phyloP scores from a whole-genome alignment of 2,329 filamentous ascomycete species.

The Curvularia lunata region DNA sequence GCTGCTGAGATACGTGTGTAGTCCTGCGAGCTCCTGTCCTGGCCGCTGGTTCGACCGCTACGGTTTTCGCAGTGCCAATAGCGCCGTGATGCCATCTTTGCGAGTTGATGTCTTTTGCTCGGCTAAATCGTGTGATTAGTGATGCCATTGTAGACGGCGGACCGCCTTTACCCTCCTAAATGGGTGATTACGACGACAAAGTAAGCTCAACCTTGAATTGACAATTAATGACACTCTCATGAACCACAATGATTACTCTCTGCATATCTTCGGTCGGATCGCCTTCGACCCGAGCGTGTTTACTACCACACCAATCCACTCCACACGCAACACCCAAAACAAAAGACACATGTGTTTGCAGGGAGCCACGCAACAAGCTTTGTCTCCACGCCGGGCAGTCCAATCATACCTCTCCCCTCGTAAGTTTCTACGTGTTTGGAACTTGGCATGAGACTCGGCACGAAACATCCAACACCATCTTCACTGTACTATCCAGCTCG shows the following conservation, averaged over 20 bases:
- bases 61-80: too few relatives aligned
- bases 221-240: neutral
- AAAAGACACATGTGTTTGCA: neutral
- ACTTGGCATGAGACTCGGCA: constrained; percentile 22
- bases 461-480: constrained; percentile 15
- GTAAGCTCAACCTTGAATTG: neutral
- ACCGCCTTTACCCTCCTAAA: neutral
- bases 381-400: neutral
- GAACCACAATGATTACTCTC: neutral
- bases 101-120: neutral
- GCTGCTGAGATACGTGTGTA: neutral
- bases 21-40: neutral
- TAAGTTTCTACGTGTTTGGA: constrained; percentile 14
- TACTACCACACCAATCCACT: neutral
- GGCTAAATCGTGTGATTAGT: neutral
- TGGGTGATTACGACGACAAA: neutral
- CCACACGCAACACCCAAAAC: constrained; percentile 8
- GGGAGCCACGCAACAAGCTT: neutral
- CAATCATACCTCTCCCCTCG: neutral
- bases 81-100: neutral
- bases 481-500: neutral
- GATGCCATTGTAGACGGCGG: neutral
- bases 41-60: neutral
- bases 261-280: constrained; percentile 2
- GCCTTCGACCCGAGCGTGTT: neutral